Percentiles rank a stretch among this genome's conserved stretches.
Evolutionary conservation across 805 yeast genomes (phyloP).

Genomic region (Torulaspora delbrueckii): DNA sequence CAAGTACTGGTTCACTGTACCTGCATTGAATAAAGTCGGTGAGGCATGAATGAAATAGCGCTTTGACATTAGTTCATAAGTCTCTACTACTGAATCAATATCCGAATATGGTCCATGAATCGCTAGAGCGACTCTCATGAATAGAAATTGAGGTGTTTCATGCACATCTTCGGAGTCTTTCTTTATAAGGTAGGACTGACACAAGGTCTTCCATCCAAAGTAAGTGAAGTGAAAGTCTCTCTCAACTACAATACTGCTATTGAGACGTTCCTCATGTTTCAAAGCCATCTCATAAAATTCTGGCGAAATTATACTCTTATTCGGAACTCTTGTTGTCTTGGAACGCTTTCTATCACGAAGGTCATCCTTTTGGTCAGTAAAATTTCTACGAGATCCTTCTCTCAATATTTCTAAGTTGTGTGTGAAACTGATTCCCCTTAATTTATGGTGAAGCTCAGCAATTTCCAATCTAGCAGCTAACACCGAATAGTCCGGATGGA

Average conservation of each 20-base stretch:
- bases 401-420: constrained; percentile 13
- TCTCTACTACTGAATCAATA: constrained; percentile 60
- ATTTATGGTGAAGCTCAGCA: constrained; percentile 80
- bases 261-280: constrained; percentile 55
- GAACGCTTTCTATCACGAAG: constrained; percentile 75
- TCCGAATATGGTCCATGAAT: constrained; percentile 65
- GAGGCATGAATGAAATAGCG: constrained; percentile 89
- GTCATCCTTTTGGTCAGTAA: constrained; percentile 21
- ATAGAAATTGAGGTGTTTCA: constrained; percentile 86
- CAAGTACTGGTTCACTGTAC: constrained; percentile 74
- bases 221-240: constrained; percentile 74
- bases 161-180: constrained; percentile 39
- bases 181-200: constrained; percentile 72
- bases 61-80: constrained; percentile 80
- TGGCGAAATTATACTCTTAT: constrained; percentile 58
- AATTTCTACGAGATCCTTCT: constrained; percentile 1
- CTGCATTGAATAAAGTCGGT: constrained; percentile 89
- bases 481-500: constrained; percentile 94
- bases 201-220: constrained; percentile 85
- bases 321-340: constrained; percentile 65
- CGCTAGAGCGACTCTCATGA: constrained; percentile 87
- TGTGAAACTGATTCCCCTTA: constrained; percentile 14
- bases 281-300: constrained; percentile 57
- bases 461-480: constrained; percentile 93
- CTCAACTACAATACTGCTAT: constrained; percentile 62